A percentile compares a stretch with the other conserved stretches of the same genome.
These are phyloP conservation scores for Phytopythium aichiense DNA, from an alignment of 352 stramenopile genomes.

Conservation along the genomic window DNA sequence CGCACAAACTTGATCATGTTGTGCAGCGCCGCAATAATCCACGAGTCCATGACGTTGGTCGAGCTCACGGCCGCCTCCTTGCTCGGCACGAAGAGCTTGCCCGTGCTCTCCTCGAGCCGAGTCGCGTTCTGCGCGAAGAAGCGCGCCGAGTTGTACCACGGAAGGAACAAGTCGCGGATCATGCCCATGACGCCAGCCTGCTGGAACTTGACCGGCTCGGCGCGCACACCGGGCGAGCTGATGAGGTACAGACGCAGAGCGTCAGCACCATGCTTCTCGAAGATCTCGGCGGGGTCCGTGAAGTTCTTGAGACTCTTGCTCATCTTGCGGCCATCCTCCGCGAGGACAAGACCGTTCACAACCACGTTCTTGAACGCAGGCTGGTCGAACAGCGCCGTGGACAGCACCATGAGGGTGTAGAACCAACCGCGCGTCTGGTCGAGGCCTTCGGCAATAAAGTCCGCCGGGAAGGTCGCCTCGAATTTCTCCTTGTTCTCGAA, in stretches of 20 bases:
- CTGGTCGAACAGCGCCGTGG: slow-evolving; percentile 98
- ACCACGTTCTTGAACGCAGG: slow-evolving; percentile 99
- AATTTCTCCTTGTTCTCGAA: slow-evolving; percentile 99
- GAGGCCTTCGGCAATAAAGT: slow-evolving; percentile 99
- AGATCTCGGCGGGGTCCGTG: slow-evolving; percentile 91
- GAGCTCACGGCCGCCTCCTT: slow-evolving; percentile 83
- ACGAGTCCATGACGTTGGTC: slow-evolving; percentile 98
- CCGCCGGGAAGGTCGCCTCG: slow-evolving; percentile 95
- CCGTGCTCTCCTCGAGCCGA: slow-evolving; percentile 88
- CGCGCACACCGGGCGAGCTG: slow-evolving; percentile 99
- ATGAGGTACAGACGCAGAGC: slow-evolving; percentile 99
- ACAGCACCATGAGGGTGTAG: slow-evolving; percentile 99
- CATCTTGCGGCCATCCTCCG: slow-evolving; percentile 99
- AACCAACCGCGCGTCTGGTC: slow-evolving; percentile 99
- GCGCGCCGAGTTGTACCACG: slow-evolving; percentile 99
- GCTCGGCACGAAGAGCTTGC: slow-evolving; percentile 88
- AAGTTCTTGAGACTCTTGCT: slow-evolving; percentile 99
- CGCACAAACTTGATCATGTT: slow-evolving; percentile 98
- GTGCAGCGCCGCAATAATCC: slow-evolving; percentile 97
- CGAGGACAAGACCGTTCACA: slow-evolving; percentile 99
- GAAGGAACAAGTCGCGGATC: slow-evolving; percentile 98
- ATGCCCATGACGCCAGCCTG: slow-evolving; percentile 95
- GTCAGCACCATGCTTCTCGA: slow-evolving; percentile 98
- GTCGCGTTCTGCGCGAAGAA: slow-evolving; percentile 98
- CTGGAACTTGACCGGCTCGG: slow-evolving; percentile 97